Conservation (phyloP, 2,329 filamentous ascomycete species). For the Diplodia intermedia region DNA sequence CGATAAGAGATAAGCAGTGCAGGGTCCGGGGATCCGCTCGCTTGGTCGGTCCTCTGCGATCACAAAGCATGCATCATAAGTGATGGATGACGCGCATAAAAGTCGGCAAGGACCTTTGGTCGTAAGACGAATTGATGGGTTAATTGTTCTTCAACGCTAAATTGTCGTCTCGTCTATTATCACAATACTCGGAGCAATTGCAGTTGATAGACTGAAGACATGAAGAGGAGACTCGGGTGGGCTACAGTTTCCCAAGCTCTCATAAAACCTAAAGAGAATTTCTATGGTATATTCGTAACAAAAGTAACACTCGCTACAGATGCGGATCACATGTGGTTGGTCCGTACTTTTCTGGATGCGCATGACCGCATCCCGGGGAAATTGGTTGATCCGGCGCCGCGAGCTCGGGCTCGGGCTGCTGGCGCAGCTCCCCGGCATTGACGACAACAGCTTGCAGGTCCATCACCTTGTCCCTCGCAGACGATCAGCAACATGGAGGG, state of each 20-base stretch:
- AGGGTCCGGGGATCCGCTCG: constrained; percentile 13
- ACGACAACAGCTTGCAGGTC: constrained; percentile 31
- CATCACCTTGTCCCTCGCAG: constrained; percentile 19
- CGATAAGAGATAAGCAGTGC: constrained; percentile 15
- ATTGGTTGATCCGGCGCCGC: constrained; percentile 11
- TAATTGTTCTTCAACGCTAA: too few relatives aligned
- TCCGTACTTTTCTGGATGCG: not conserved
- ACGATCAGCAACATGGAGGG: constrained; percentile 73
- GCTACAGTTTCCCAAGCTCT: not conserved
- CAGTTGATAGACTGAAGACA: not conserved
- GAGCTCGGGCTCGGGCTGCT: constrained; percentile 21
- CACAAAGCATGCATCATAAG: not conserved
- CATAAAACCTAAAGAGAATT: not conserved
- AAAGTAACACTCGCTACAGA: not conserved
- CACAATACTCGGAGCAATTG: not conserved
- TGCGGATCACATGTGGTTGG: not conserved
- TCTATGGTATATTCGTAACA: not conserved
- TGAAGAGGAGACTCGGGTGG: not conserved
- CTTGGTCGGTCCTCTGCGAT: not conserved
- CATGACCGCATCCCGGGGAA: not conserved
- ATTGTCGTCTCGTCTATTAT: not conserved
- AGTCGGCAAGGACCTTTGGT: too few relatives aligned
- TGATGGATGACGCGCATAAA: too few relatives aligned
- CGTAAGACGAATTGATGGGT: too few relatives aligned
- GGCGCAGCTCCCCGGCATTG: constrained; percentile 27